A percentile compares a stretch with the other conserved stretches of the same genome.
Evolutionary conservation across 129 eudicot genomes (phyloP).

Genomic region (Tagetes erecta): DNA sequence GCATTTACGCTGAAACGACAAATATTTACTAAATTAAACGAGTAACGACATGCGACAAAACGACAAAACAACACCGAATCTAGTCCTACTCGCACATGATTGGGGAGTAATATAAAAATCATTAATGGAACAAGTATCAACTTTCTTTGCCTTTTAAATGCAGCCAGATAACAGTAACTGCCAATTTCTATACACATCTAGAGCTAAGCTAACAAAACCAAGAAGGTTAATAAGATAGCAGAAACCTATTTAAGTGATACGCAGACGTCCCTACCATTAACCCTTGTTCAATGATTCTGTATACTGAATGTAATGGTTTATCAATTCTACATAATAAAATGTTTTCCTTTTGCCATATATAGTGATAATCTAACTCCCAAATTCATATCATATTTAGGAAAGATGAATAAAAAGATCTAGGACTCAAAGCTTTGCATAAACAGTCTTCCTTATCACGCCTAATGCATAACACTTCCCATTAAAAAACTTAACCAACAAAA

Average conservation of each 20-base stretch:
- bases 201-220: neutral
- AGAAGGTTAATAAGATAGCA: neutral
- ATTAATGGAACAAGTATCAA: neutral
- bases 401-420: neutral
- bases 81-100: neutral
- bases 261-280: neutral
- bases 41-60: slow-evolving; percentile 21
- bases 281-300: neutral
- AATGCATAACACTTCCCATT: neutral
- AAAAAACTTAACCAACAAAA: slow-evolving; percentile 10
- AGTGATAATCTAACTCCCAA: slow-evolving; percentile 11
- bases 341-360: neutral
- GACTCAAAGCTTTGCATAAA: neutral
- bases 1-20: neutral
- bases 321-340: neutral
- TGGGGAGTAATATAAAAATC: neutral
- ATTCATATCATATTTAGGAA: neutral
- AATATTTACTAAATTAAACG: slow-evolving; percentile 14
- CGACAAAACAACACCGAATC: neutral
- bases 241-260: neutral
- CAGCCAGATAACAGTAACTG: neutral
- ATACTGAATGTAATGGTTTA: neutral
- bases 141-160: neutral
- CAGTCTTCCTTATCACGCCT: neutral
- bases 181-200: neutral